A percentile compares a stretch with the other conserved stretches of the same genome.
These are phyloP conservation scores for Tolypocladium capitatum DNA, from an alignment of 2,329 filamentous ascomycete species.

Conservation along the genomic window DNA sequence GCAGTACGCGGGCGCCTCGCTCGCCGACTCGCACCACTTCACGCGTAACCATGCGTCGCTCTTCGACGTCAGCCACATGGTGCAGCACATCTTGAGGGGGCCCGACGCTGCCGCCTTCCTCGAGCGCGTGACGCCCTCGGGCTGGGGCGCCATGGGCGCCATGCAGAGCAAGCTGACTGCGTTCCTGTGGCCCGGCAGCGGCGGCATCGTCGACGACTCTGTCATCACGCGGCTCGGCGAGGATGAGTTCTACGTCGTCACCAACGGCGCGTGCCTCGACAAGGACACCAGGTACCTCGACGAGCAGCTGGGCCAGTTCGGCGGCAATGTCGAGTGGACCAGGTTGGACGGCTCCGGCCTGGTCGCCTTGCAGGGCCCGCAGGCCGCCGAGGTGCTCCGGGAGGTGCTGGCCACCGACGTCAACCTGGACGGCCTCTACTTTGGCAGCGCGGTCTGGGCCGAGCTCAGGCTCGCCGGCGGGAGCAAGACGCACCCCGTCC, in stretches of 20 bases:
- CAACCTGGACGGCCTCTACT: slow-evolving; percentile 60
- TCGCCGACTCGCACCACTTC: slow-evolving; percentile 78
- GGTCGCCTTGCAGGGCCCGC: slow-evolving; percentile 79
- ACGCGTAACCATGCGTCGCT: slow-evolving; percentile 78
- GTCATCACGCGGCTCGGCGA: slow-evolving; percentile 70
- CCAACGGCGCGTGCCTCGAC: slow-evolving; percentile 81
- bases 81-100: slow-evolving; percentile 74
- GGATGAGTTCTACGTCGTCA: slow-evolving; percentile 80
- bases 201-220: slow-evolving; percentile 90
- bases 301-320: slow-evolving; percentile 48
- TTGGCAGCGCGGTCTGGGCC: slow-evolving; percentile 61
- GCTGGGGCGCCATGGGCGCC: slow-evolving; percentile 46
- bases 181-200: slow-evolving; percentile 63
- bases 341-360: slow-evolving; percentile 63
- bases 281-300: slow-evolving; percentile 74
- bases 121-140: slow-evolving; percentile 69
- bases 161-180: slow-evolving; percentile 74
- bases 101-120: slow-evolving; percentile 71
- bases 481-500: slow-evolving; percentile 22
- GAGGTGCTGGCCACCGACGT: slow-evolving; percentile 41
- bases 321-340: slow-evolving; percentile 49
- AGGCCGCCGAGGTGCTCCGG: slow-evolving; percentile 56
- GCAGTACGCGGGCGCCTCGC: slow-evolving; percentile 65
- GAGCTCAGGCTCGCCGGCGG: slow-evolving; percentile 49
- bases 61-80: slow-evolving; percentile 97